Evolutionary conservation across 345 rosid species (phyloP).

Genomic region (Arabidopsis thaliana): DNA sequence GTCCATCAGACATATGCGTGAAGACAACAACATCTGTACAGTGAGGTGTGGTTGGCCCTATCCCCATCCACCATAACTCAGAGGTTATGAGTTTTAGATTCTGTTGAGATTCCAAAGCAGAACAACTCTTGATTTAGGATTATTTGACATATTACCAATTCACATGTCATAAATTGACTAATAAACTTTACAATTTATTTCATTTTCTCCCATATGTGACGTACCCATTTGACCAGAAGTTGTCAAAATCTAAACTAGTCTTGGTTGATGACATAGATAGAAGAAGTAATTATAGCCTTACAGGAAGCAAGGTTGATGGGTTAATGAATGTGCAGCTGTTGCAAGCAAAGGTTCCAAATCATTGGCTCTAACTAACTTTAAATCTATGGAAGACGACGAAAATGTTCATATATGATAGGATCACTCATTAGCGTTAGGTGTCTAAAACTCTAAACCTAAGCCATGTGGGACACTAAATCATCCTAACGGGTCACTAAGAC

Average conservation of each 20-base stretch:
- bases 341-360: conserved; percentile 32
- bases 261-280: conserved; percentile 10
- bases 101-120: conserved; percentile 22
- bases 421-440: too few species aligned
- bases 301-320: background rate
- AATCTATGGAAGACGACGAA: conserved; percentile 15
- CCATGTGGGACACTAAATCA: too few species aligned
- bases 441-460: too few species aligned
- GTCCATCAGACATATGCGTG: conserved; percentile 36
- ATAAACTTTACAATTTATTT: background rate
- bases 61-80: conserved; percentile 33
- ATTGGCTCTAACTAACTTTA: conserved; percentile 22
- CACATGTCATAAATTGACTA: conserved; percentile 17
- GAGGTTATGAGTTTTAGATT: conserved; percentile 28
- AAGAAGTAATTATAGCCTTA: conserved; percentile 2
- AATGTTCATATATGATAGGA: background rate
- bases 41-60: conserved; percentile 38
- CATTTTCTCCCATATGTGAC: background rate
- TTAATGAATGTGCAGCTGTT: conserved; percentile 5
- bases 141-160: conserved; percentile 6
- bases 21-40: conserved; percentile 8
- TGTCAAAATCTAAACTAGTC: background rate
- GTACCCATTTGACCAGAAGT: conserved; percentile 5
- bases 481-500: too few species aligned
- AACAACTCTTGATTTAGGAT: conserved; percentile 32